A percentile compares a stretch with the other conserved stretches of the same genome.
These are phyloP conservation scores for Maudiozyma turicensis DNA, from an alignment of 805 yeast species.

Conservation along the genomic window DNA sequence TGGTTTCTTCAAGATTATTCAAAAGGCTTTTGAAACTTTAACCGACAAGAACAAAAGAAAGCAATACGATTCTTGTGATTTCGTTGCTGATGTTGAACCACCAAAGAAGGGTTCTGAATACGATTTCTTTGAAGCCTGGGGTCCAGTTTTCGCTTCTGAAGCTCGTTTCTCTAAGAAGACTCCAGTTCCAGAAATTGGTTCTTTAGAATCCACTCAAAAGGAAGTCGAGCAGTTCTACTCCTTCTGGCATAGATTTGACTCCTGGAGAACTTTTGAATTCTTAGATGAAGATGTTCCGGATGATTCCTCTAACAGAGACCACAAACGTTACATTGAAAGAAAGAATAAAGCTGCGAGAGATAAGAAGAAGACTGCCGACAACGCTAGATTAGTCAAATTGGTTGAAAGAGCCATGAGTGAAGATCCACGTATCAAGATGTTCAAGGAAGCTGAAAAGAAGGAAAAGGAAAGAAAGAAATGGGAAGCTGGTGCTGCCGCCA, in stretches of 20 bases:
- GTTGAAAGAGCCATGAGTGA: conserved; percentile 81
- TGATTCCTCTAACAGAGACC: conserved; percentile 97
- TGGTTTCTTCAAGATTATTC: conserved; percentile 95
- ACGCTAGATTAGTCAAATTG: conserved; percentile 73
- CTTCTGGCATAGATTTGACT: conserved; percentile 89
- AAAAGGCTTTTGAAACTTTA: conserved; percentile 88
- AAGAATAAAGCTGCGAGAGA: conserved; percentile 94
- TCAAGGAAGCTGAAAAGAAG: conserved; percentile 89
- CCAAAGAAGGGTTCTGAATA: conserved; percentile 64
- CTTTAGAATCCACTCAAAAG: conserved; percentile 52
- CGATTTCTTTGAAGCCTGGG: conserved; percentile 89
- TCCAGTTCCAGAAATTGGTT: conserved; percentile 82
- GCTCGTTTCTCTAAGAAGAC: conserved; percentile 85
- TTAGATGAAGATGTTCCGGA: conserved; percentile 98
- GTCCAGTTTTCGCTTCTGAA: conserved; percentile 83
- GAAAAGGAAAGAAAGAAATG: conserved; percentile 92
- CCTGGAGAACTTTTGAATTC: conserved; percentile 97
- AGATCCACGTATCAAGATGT: conserved; percentile 90
- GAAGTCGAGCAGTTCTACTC: conserved; percentile 83
- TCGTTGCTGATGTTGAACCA: conserved; percentile 71
- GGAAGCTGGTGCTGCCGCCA: conserved; percentile 96
- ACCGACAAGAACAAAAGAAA: conserved; percentile 78
- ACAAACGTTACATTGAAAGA: conserved; percentile 96
- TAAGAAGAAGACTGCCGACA: conserved; percentile 96
- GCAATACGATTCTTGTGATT: conserved; percentile 94